Base-by-base conservation (phyloP, 2,329 filamentous ascomycete species). In the Mollisia scopiformis region DNA sequence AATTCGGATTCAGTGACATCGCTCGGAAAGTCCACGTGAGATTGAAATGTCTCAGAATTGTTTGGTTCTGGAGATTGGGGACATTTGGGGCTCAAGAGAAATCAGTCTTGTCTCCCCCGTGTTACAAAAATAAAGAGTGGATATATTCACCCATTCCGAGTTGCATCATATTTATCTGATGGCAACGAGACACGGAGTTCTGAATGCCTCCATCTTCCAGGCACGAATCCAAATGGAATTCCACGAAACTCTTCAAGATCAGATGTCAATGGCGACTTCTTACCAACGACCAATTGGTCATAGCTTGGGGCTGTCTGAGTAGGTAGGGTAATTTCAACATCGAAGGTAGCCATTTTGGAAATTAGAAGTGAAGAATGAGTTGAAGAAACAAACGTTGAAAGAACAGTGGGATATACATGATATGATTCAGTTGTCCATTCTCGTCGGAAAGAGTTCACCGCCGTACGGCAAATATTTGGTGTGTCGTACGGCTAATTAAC, bases 161-260 rank as follows among this genome's bases (percentile, higher is more conserved):
- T 30, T 14, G 59, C 59, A 31, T 61, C 41, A 28, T 47, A 58
- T 28, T 16, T 43, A 23, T 61, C 55, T 16, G 41, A 25, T 5
- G 59, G 55, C 14, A 58, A 37, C 8, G 25, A 41, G 25, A 16
- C 16, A 19, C 49, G 49, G 4, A 62, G 35, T 10, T 53, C 28
- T 6, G 61, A 59, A 37, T 59, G 57, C 28, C 54, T 57, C 57
- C 57, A 62, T 30, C 61, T 33, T n/a, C 30, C 57, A 6, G 61
- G 33, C 19, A 62, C 35, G 14, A 30, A 50, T 13, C 52, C 61
- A 37, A 57, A 62, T 6, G 61, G 57, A 33, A 62, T 57, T 3
- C 61, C 61, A 33, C 57, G 39, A 43, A 61, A 61, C 50, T 61
- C 59, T 7, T 61, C 59, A 8, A 61, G 30, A 14, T 61, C 59